Evolutionary conservation across 108 stramenopile genomes (phyloP).

Genomic region (Seminavis robusta): DNA sequence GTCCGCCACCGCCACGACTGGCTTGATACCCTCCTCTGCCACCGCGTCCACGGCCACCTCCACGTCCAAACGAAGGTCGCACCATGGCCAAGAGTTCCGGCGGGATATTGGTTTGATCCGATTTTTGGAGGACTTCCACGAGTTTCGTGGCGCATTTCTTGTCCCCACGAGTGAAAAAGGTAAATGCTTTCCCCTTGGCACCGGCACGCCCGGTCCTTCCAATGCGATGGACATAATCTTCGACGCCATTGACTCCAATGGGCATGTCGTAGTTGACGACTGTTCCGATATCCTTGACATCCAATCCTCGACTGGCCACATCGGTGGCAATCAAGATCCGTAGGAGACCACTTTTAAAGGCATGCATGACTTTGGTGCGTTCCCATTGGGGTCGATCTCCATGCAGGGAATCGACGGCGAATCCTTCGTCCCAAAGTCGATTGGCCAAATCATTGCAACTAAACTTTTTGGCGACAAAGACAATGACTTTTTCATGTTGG

Average conservation of each 20-base stretch:
- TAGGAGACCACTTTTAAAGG: constrained; percentile 87
- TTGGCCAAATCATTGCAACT: constrained; percentile 86
- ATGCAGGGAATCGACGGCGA: constrained; percentile 94
- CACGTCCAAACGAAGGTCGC: constrained; percentile 48
- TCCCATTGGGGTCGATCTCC: constrained; percentile 97
- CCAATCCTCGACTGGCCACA: constrained; percentile 96
- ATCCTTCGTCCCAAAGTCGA: constrained; percentile 87
- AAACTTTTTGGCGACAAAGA: constrained; percentile 88
- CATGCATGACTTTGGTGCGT: constrained; percentile 91
- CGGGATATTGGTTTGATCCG: constrained; percentile 81
- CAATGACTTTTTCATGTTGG: constrained; percentile 83
- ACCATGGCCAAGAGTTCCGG: constrained; percentile 73
- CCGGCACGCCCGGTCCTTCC: constrained; percentile 94
- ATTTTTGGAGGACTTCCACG: constrained; percentile 80
- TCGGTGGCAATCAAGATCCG: constrained; percentile 97
- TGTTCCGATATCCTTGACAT: constrained; percentile 96
- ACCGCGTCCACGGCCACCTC: constrained; percentile 54
- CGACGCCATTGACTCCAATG: constrained; percentile 78
- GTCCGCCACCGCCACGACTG: constrained; percentile 59
- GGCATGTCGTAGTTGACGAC: constrained; percentile 99
- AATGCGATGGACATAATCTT: constrained; percentile 95
- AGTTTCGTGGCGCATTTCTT: constrained; percentile 77
- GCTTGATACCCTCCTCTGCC: constrained; percentile 43
- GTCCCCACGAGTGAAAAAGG: constrained; percentile 88
- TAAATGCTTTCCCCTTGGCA: constrained; percentile 86